Evolutionary conservation across 176 grass and related monocot genomes (phyloP), one percentile per base, ranked within the genome.

Genomic region (Oryza longistaminata): DNA sequence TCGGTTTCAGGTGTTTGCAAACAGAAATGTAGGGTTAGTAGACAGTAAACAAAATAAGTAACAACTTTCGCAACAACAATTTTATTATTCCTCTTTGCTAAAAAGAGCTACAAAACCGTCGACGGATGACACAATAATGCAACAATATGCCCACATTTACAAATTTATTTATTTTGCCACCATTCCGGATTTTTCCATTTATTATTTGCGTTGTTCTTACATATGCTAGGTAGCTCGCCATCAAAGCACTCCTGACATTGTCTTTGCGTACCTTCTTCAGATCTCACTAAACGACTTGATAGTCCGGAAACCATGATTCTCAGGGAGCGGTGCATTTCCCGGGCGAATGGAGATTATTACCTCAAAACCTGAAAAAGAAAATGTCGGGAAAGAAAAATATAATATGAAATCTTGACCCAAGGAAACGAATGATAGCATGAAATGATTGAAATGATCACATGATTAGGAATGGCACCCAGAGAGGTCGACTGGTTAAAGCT

Each of bases 311-410:
- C 85, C 85, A 58, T 92, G 93, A 26, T 90, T 88, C 62, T 84
- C 90, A 9, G 90, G 93, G 34, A 94, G 82, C 19, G 67, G 85
- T 39, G 85, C 85, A 71, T 94, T 94, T 58, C 93, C 90, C 0
- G 82, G 88, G 31, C 93, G 90, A 71, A 94, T 76, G 55, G 93
- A 88, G 75, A 90, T 88, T 80, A 90, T 40, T 48, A 81, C 90
- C 37, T 90, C 79, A 2, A 92, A 85, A 78, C 93, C 93, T 92
- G 79, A 31, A 90, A 83, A 35, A 35, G 34, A 35, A 35, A 35
- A 35, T 35, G 34, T 35, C 34, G 34, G 34, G 34, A 35, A 35
- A 35, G 34, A 35, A 35, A 35, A 35, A 35, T 5, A 35, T 35
- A 35, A 35, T 35, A 35, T 35, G 34, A 35, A 35, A 35, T 35